A percentile compares a stretch with the other conserved stretches of the same genome.
Evolutionary conservation across 805 yeast species (phyloP).

Genomic region (Alloascoidea hylecoeti): DNA sequence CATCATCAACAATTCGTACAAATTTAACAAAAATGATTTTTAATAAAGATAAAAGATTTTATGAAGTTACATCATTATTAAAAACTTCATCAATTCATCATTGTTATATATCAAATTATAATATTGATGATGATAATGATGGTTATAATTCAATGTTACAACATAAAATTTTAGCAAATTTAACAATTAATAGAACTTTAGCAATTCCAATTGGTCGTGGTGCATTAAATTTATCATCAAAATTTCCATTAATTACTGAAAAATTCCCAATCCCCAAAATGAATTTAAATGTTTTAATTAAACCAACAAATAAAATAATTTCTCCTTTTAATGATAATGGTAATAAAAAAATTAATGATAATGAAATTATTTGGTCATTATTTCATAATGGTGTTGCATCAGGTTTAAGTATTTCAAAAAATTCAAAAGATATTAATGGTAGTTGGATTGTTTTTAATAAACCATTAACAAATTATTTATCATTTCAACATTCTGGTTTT

Average conservation of each 20-base stretch:
- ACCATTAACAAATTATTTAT: conserved; percentile 38
- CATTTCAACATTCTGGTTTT: conserved; percentile 89
- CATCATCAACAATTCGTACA: conserved; percentile 53
- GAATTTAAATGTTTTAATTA: conserved; percentile 50
- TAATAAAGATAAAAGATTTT: conserved; percentile 63
- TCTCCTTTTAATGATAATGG: too few relatives aligned
- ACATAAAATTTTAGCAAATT: conserved; percentile 42
- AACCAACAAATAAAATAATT: conserved; percentile 56
- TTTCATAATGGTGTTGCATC: conserved; percentile 89
- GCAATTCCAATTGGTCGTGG: conserved; percentile 72
- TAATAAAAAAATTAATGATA: conserved; percentile 44
- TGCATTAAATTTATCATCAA: conserved; percentile 50
- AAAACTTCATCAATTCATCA: conserved; percentile 56
- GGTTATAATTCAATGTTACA: conserved; percentile 36
- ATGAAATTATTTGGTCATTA: conserved; percentile 60
- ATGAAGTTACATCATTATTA: conserved; percentile 58
- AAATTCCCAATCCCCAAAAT: conserved; percentile 66
- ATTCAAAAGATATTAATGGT: conserved; percentile 61
- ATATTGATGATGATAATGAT: too few relatives aligned
- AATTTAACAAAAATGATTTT: conserved; percentile 61
- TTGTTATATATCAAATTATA: too few relatives aligned
- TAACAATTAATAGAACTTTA: conserved; percentile 57
- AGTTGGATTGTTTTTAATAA: conserved; percentile 83
- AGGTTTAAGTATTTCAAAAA: conserved; percentile 62
- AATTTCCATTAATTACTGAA: conserved; percentile 74